Conservation (phyloP, 345 rosid species). For the Schrenkiella parvula region DNA sequence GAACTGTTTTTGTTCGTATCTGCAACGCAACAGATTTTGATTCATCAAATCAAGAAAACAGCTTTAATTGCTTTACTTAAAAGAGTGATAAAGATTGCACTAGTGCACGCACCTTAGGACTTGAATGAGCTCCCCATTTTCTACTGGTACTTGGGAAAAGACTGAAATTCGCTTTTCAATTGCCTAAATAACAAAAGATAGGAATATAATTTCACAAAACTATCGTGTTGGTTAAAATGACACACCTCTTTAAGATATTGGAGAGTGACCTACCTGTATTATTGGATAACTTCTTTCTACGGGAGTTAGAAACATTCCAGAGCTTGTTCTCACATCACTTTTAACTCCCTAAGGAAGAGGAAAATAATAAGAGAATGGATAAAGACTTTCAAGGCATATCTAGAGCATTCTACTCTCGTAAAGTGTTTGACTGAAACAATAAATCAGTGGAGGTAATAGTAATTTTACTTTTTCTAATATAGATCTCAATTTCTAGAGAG, state of each 20-base stretch:
- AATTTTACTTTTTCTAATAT: neutral
- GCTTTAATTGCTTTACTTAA: conserved; percentile 18
- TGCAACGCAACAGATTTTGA: conserved; percentile 80
- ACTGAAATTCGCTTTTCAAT: conserved; percentile 90
- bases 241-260: neutral
- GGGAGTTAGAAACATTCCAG: conserved; percentile 88
- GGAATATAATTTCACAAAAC: neutral
- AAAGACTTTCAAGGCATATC: neutral
- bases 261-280: conserved; percentile 55
- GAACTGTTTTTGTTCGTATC: conserved; percentile 82
- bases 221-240: neutral
- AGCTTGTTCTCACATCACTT: conserved; percentile 91
- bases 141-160: conserved; percentile 87
- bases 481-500: neutral
- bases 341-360: conserved; percentile 60
- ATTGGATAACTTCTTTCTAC: conserved; percentile 72
- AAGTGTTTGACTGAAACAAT: neutral
- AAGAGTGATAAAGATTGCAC: conserved; percentile 22
- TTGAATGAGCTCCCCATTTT: conserved; percentile 94
- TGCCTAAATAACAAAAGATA: conserved; percentile 44
- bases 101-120: conserved; percentile 63
- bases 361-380: neutral
- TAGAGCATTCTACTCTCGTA: neutral
- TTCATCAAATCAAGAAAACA: conserved; percentile 43
- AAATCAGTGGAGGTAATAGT: neutral